Conservation (phyloP, 495 filamentous ascomycete genomes). For the Penicillium waksmanii region DNA sequence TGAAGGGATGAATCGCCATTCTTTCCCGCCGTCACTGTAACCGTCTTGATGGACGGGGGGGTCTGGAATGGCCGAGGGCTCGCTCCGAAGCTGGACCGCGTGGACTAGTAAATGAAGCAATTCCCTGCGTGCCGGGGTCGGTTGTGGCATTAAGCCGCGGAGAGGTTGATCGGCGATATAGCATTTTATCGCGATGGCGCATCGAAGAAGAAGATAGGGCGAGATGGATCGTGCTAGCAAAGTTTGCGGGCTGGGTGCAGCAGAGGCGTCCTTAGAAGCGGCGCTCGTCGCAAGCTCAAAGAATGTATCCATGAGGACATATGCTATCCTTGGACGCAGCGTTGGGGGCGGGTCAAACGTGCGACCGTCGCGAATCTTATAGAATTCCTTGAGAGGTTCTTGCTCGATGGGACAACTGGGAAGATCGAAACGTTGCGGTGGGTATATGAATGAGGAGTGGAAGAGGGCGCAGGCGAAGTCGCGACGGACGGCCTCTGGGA, state of each 20-base stretch:
- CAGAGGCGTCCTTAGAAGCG: constrained; percentile 5
- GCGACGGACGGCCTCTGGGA: constrained; percentile 69
- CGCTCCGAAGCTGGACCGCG: constrained; percentile 67
- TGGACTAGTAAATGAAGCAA: constrained; percentile 69
- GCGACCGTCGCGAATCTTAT: constrained; percentile 66
- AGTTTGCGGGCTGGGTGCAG: constrained; percentile 37
- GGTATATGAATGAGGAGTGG: constrained; percentile 78
- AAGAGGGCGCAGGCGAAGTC: constrained; percentile 79
- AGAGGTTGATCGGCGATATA: constrained; percentile 94
- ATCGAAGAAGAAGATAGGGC: constrained; percentile 82
- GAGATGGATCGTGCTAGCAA: constrained; percentile 75
- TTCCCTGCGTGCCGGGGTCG: constrained; percentile 76
- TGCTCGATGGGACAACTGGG: constrained; percentile 49
- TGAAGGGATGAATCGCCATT: constrained; percentile 14
- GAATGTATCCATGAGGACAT: constrained; percentile 79
- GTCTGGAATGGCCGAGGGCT: constrained; percentile 72
- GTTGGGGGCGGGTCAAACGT: constrained; percentile 70
- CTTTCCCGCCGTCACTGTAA: constrained; percentile 47
- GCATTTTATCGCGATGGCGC: constrained; percentile 73
- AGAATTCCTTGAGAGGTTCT: constrained; percentile 63
- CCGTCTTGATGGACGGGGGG: constrained; percentile 44
- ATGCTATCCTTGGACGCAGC: constrained; percentile 70
- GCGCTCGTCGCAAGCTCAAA: constrained; percentile 58
- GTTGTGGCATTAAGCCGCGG: constrained; percentile 89
- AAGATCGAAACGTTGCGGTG: constrained; percentile 66